Percentiles rank a stretch among this genome's conserved stretches.
phyloP scores from a whole-genome alignment of 306 rosid genomes.

The Ormosia semicastrata region DNA sequence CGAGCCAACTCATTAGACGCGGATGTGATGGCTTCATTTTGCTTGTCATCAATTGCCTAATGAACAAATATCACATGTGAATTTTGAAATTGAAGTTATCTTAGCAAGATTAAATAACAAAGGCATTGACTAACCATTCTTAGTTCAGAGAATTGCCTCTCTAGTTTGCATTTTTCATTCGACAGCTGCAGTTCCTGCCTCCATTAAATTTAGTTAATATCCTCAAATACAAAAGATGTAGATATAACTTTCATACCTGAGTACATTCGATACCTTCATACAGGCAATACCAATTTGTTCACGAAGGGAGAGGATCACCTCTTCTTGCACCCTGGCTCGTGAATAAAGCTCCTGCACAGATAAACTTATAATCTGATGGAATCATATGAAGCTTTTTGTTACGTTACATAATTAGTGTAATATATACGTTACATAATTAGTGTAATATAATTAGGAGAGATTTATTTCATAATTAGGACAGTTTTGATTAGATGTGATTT shows the following conservation, averaged over 20 bases:
- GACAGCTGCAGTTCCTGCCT: slow-evolving; percentile 72
- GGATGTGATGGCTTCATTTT: slow-evolving; percentile 72
- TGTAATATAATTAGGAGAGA: too few relatives aligned
- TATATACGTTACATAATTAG: too few relatives aligned
- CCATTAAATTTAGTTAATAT: slow-evolving; percentile 30
- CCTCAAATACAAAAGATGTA: slow-evolving; percentile 11
- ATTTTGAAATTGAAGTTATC: slow-evolving; percentile 12
- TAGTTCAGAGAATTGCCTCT: slow-evolving; percentile 83
- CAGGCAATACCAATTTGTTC: slow-evolving; percentile 73
- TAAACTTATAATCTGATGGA: slow-evolving; percentile 29
- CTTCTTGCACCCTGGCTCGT: slow-evolving; percentile 64
- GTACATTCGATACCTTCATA: slow-evolving; percentile 57
- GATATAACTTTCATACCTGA: not conserved
- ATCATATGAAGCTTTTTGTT: slow-evolving; percentile 20
- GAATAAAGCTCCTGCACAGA: slow-evolving; percentile 74
- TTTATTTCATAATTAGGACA: too few relatives aligned
- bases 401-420: too few relatives aligned
- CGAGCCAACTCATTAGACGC: slow-evolving; percentile 76
- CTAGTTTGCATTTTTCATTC: slow-evolving; percentile 83
- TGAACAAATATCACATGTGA: slow-evolving; percentile 2
- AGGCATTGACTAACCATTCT: slow-evolving; percentile 68
- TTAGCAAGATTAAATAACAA: slow-evolving; percentile 18
- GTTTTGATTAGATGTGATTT: too few relatives aligned
- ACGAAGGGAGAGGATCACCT: slow-evolving; percentile 81
- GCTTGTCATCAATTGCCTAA: slow-evolving; percentile 89